Conservation (phyloP, 2,329 filamentous ascomycete species). For the Neofusicoccum sp. region DNA sequence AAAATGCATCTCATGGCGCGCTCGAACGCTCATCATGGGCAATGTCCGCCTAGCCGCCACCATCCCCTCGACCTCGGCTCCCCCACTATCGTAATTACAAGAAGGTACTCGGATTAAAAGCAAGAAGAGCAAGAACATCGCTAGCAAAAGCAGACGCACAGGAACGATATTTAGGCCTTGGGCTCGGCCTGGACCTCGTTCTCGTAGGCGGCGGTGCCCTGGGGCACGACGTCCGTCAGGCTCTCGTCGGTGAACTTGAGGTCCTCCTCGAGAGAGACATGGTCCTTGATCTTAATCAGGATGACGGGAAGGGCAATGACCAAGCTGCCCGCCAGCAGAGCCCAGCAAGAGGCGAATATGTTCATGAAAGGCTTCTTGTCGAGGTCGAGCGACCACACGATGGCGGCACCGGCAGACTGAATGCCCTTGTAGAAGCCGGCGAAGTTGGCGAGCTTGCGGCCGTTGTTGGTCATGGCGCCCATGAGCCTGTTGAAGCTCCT, state of each 20-base stretch:
- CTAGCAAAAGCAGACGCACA: slow-evolving; percentile 9
- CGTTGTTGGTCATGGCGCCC: slow-evolving; percentile 89
- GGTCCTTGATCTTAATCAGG: slow-evolving; percentile 74
- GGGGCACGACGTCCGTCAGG: slow-evolving; percentile 61
- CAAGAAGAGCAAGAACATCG: neutral
- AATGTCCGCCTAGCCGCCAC: too few relatives aligned
- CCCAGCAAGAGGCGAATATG: slow-evolving; percentile 76
- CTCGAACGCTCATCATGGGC: too few relatives aligned
- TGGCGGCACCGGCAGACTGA: slow-evolving; percentile 80
- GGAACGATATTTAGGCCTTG: slow-evolving; percentile 22
- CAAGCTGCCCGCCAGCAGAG: slow-evolving; percentile 68
- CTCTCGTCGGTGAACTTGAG: slow-evolving; percentile 84
- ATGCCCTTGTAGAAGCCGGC: slow-evolving; percentile 85
- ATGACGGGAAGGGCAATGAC: slow-evolving; percentile 77
- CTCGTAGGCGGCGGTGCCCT: slow-evolving; percentile 15
- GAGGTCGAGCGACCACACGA: slow-evolving; percentile 70
- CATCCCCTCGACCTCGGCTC: too few relatives aligned
- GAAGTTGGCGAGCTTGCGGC: slow-evolving; percentile 87
- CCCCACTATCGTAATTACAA: too few relatives aligned
- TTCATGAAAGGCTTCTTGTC: slow-evolving; percentile 60
- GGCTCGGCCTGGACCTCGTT: slow-evolving; percentile 22
- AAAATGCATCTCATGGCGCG: too few relatives aligned
- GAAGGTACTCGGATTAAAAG: neutral
- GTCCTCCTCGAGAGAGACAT: slow-evolving; percentile 77
- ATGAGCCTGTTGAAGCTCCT: slow-evolving; percentile 63